phyloP scores from a whole-genome alignment of 768 basidiomycete species.

The Phaeotremella fagi region DNA sequence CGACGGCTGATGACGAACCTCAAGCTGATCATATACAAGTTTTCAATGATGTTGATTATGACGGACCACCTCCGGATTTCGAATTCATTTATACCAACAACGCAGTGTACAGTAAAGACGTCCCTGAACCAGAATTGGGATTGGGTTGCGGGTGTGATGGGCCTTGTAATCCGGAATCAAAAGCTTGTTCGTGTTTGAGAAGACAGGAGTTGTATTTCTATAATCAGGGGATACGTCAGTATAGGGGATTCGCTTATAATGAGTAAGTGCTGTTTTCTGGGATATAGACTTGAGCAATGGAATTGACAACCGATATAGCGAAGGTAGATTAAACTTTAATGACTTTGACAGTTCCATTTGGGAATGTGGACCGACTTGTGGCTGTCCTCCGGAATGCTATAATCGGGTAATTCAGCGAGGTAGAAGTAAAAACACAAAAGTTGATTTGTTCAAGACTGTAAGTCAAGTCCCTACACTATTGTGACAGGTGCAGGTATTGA shows the following conservation, averaged over 20 bases:
- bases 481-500: not conserved
- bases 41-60: conserved; percentile 63
- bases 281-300: too few species aligned
- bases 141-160: conserved; percentile 72
- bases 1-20: conserved; percentile 64
- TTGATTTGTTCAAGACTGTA: conserved; percentile 59
- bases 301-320: conserved; percentile 25
- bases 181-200: conserved; percentile 64
- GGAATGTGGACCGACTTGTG: conserved; percentile 79
- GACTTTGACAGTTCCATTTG: conserved; percentile 57
- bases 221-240: conserved; percentile 45
- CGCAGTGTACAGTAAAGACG: conserved; percentile 67
- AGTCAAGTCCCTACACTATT: conserved; percentile 3
- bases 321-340: conserved; percentile 54
- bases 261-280: conserved; percentile 29
- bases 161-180: conserved; percentile 67
- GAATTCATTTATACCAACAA: conserved; percentile 84
- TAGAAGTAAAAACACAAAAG: conserved; percentile 58
- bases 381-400: conserved; percentile 71
- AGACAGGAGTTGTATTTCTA: conserved; percentile 55
- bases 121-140: conserved; percentile 64
- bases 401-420: conserved; percentile 88
- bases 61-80: conserved; percentile 65
- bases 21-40: conserved; percentile 65
- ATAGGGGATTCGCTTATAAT: conserved; percentile 64